Base-by-base conservation (phyloP, 1,139 yeast species). In the Arxiozyma bovina region DNA sequence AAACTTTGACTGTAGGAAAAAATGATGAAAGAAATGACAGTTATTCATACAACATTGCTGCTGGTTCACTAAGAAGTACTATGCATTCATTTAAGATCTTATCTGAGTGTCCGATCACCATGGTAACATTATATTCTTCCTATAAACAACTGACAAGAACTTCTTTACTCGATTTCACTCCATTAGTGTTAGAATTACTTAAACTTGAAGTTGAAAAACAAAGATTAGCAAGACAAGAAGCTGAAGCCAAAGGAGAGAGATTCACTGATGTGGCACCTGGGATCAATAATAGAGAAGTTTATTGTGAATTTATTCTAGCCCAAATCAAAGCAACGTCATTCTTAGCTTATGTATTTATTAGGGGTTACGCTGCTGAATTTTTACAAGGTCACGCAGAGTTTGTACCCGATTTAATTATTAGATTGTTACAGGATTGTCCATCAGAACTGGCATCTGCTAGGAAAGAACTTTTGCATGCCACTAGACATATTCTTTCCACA, bases 251-350 rank as follows among this genome's bases (percentile, higher is more conserved):
- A 34, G 83, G 86, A 4, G 76, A 77, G 56, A 71, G 77, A 52
- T 76, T 77, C 54, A 79, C 83, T 0, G 73, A 80, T 0, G 76
- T 77, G 25, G 75, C 84, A 1, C 87, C 94, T 1, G 79, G 81
- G n/a, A 85, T 93, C 59, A 80, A 79, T 55, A 88, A 88, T 65
- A 78, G 96, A 62, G 77, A 82, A 21, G 85, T 88, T 0, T 93
- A 85, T 70, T 87, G 94, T 58, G 99, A 94, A 62, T 88, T 93
- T 64, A 83, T 93, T 21, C 74, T 88, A 45, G 94, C 96, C n/a
- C 99, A 94, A 70, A 96, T 94, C 45, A 94, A 94, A 69, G 96
- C 98, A 1, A 94, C 96, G 53, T 89, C 97, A 0, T 93, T 94
- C 62, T 75, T 94, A 65, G 98, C 99, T 0, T 94, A 91, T 68